A percentile compares a stretch with the other conserved stretches of the same genome.
Evolutionary conservation across 169 alveolate species (phyloP).

Genomic region (Plasmodium cynomolgi): DNA sequence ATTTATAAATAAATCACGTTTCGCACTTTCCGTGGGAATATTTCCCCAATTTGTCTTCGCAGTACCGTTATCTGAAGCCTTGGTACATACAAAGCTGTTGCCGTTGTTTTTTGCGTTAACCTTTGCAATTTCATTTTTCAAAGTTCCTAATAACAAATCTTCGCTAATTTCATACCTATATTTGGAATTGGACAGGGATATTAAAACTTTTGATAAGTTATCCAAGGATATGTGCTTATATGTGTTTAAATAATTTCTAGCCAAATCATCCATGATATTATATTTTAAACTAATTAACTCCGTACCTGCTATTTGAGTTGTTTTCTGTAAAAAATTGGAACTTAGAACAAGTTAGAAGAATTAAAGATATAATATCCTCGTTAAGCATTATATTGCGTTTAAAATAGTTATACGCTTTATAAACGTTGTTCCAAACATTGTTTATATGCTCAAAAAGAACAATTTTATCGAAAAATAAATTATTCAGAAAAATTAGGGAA

Average conservation of each 20-base stretch:
- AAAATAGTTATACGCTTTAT: constrained; percentile 57
- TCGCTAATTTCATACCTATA: constrained; percentile 45
- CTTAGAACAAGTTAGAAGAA: constrained; percentile 61
- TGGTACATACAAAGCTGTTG: neutral
- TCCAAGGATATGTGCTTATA: constrained; percentile 49
- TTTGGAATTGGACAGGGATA: constrained; percentile 68
- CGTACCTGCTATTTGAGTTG: constrained; percentile 38
- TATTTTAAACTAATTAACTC: constrained; percentile 52
- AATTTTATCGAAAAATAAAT: constrained; percentile 60
- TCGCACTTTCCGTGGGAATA: neutral
- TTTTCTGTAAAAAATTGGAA: constrained; percentile 66
- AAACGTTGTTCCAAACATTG: constrained; percentile 48
- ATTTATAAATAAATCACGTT: constrained; percentile 39
- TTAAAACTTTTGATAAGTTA: constrained; percentile 55
- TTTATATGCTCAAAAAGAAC: constrained; percentile 41
- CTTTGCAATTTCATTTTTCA: constrained; percentile 42
- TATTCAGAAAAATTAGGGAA: constrained; percentile 51
- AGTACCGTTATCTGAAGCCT: neutral
- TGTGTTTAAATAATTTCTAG: constrained; percentile 50
- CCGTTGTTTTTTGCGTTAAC: neutral
- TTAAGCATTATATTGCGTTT: constrained; percentile 23
- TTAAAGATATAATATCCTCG: constrained; percentile 60
- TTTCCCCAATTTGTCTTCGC: constrained; percentile 36
- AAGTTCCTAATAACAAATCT: constrained; percentile 32
- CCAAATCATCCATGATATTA: constrained; percentile 66